These are phyloP conservation scores for Raffaelea ambrosiae DNA, from an alignment of 2,329 filamentous ascomycete genomes.

Conservation along the genomic window DNA sequence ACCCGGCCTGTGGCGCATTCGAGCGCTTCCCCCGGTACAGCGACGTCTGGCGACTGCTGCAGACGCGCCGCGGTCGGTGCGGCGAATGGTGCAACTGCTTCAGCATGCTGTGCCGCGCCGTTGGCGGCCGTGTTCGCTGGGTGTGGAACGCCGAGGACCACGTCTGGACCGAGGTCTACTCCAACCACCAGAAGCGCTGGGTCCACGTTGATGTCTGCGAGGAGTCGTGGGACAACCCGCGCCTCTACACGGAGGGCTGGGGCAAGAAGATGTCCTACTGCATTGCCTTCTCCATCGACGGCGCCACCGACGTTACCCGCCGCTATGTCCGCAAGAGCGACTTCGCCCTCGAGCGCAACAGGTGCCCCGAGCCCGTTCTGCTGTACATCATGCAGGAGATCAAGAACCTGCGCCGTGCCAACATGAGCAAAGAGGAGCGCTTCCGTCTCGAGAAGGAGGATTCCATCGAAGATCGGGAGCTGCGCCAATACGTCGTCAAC, in stretches of 20 bases:
- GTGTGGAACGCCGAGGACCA: constrained; percentile 98
- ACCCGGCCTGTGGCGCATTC: constrained; percentile 62
- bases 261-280: constrained; percentile 95
- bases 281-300: constrained; percentile 91
- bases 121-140: constrained; percentile 88
- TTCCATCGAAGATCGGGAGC: constrained; percentile 63
- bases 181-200: constrained; percentile 87
- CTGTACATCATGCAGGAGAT: constrained; percentile 91
- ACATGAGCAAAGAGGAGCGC: constrained; percentile 78
- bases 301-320: constrained; percentile 57
- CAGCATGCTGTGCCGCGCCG: constrained; percentile 91
- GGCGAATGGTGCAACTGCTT: constrained; percentile 99
- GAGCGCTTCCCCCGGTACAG: constrained; percentile 88
- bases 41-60: constrained; percentile 85
- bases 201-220: constrained; percentile 95
- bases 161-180: constrained; percentile 97
- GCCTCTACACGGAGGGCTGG: constrained; percentile 91
- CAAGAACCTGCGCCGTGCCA: constrained; percentile 69
- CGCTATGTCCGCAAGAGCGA: constrained; percentile 64
- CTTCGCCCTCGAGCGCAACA: constrained; percentile 64
- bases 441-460: constrained; percentile 78
- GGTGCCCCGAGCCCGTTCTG: constrained; percentile 81
- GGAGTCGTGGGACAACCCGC: constrained; percentile 89
- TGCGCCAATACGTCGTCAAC: constrained; percentile 64
- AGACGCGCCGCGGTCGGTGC: constrained; percentile 76